These are phyloP conservation scores for Jatropha multifida DNA, from an alignment of 441 rosid species.

Conservation along the genomic window DNA sequence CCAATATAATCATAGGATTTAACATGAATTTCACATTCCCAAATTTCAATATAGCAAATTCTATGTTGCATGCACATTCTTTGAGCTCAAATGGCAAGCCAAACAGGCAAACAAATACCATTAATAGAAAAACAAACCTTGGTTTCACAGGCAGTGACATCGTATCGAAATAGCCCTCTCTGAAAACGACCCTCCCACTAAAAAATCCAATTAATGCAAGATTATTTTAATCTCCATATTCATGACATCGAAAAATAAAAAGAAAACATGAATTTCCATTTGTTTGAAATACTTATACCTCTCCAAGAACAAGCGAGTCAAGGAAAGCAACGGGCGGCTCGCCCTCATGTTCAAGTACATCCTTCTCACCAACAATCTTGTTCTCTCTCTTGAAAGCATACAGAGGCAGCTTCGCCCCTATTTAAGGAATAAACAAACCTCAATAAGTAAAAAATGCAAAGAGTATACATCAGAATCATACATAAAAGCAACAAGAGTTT, in stretches of 20 bases:
- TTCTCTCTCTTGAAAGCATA: constrained; percentile 63
- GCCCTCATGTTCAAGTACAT: constrained; percentile 28
- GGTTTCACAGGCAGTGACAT: constrained; percentile 90
- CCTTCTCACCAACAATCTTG: constrained; percentile 29
- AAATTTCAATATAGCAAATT: not conserved
- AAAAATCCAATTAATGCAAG: constrained; percentile 23
- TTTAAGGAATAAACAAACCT: constrained; percentile 1
- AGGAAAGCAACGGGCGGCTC: constrained; percentile 65
- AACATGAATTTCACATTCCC: constrained; percentile 12
- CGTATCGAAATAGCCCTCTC: constrained; percentile 95
- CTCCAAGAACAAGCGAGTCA: constrained; percentile 73
- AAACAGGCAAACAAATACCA: not conserved
- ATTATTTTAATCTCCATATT: constrained; percentile 7
- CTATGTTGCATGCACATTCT: not conserved
- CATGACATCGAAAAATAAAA: not conserved
- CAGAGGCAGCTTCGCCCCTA: constrained; percentile 75
- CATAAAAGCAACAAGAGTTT: not conserved
- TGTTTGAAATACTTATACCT: constrained; percentile 44
- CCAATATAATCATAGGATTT: constrained; percentile 17
- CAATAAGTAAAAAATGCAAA: not conserved
- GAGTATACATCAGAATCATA: not conserved
- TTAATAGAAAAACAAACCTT: constrained; percentile 45
- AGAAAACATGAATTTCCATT: not conserved
- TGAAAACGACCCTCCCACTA: constrained; percentile 94
- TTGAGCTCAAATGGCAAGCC: not conserved